Percentiles rank a stretch among this genome's conserved stretches.
Conservation (phyloP, 768 basidiomycete genomes). For the Cystoderma amianthinum region DNA sequence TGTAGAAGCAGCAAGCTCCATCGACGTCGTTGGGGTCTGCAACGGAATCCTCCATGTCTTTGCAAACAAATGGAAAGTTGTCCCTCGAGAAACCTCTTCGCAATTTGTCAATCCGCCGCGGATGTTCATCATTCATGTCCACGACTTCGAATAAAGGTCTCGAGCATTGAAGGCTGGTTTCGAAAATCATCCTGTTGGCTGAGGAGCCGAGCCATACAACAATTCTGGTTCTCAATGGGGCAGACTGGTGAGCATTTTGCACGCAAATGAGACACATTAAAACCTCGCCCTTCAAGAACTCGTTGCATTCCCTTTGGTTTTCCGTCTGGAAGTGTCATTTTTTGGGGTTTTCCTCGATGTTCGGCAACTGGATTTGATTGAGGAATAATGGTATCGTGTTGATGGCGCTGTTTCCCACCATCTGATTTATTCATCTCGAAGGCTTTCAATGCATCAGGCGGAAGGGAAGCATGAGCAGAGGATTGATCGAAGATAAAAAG, state of each 20-base stretch:
- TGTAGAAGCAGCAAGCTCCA: too few species aligned
- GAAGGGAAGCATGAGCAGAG: slow-evolving; percentile 29
- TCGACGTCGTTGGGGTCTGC: too few species aligned
- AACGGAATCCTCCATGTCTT: too few species aligned
- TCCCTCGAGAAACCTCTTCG: too few species aligned
- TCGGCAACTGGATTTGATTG: slow-evolving; percentile 19
- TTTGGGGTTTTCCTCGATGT: slow-evolving; percentile 19
- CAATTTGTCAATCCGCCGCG: too few species aligned
- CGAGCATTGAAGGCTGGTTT: slow-evolving; percentile 23
- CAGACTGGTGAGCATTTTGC: slow-evolving; percentile 8
- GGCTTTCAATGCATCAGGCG: slow-evolving; percentile 29
- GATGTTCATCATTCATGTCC: slow-evolving; percentile 26
- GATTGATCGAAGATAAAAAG: slow-evolving; percentile 36
- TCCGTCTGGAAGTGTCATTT: slow-evolving; percentile 25
- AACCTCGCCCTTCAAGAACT: slow-evolving; percentile 1
- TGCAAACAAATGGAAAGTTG: too few species aligned
- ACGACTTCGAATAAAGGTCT: slow-evolving; percentile 17
- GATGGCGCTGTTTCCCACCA: slow-evolving; percentile 27
- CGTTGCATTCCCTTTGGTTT: slow-evolving; percentile 5
- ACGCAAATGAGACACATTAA: background rate
- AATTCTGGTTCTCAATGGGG: slow-evolving; percentile 6
- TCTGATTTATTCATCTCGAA: slow-evolving; percentile 34
- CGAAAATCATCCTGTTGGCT: slow-evolving; percentile 28
- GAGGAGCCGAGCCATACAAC: slow-evolving; percentile 26
- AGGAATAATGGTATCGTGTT: slow-evolving; percentile 30